Base-by-base conservation (phyloP, 306 rosid genomes). In the Sicyos edulis region DNA sequence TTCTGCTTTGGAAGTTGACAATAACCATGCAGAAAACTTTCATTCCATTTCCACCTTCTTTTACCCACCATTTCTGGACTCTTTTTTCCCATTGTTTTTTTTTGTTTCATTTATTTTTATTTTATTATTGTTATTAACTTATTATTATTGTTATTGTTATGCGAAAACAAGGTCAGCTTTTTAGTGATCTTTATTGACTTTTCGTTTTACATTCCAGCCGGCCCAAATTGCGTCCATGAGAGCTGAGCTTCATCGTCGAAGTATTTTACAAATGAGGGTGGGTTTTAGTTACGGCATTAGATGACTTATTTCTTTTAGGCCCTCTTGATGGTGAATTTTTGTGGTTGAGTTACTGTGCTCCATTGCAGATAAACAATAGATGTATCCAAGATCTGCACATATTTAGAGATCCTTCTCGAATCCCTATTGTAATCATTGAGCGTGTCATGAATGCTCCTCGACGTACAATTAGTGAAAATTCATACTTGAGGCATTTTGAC, bases 321-420 rank as follows among this genome's bases (percentile, higher is more conserved):
- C 61, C 65, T 56, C 52, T 15, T n/a, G 51, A 47, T 66, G 3
- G 45, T 51, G 14, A 21, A 22, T 22, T 16, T 42, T 70, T 37
- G 22, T 73, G 77, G 70, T 15, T 69, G 56, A 72, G 62, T 72
- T 29, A 17, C 24, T 69, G 19, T 66, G 8, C 8, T 70, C 79
- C n/a, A 73, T 20, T 79, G 72, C 90, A 92, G 98, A 85, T 92
- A 75, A 90, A 90, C 82, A 87, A 60, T 82, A 78, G 86, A 61
- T 90, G 96, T 76, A 83, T 90, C 75, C 98, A 92, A 88, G 98
- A 92, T 83, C 79, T 92, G 93, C 90, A 88, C 69, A 84, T 92
- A 77, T 92, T 88, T 77, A 92, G 87, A 75, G 90, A 90, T 83
- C 91, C 91, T 72, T 82, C 91, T 37, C 82, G 79, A 44, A 82